Evolutionary conservation across 352 stramenopile genomes (phyloP).

Genomic region (Phytopythium mirpurense): DNA sequence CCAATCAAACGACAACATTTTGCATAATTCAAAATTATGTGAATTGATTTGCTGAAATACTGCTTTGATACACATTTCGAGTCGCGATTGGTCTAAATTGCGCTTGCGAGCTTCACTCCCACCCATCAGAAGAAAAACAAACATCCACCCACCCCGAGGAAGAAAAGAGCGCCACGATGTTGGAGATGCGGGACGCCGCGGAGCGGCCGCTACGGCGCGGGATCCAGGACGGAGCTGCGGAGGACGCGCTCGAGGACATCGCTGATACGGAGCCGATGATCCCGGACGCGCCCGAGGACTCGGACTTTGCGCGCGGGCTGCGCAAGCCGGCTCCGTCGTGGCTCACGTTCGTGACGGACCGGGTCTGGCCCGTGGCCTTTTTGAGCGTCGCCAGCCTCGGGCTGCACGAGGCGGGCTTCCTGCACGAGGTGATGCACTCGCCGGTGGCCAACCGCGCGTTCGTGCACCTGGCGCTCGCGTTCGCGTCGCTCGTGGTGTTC

Average conservation of each 20-base stretch:
- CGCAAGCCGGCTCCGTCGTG: slow-evolving; percentile 24
- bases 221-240: neutral
- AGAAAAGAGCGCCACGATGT: no score
- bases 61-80: neutral
- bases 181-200: slow-evolving; percentile 59
- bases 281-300: slow-evolving; percentile 14
- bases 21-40: no score
- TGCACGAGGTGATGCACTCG: slow-evolving; percentile 50
- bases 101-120: neutral
- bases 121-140: neutral
- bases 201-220: slow-evolving; percentile 27
- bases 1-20: no score
- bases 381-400: slow-evolving; percentile 42
- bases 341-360: slow-evolving; percentile 42
- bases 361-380: slow-evolving; percentile 54
- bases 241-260: slow-evolving; percentile 6
- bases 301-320: slow-evolving; percentile 2
- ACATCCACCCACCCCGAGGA: slow-evolving; percentile 9
- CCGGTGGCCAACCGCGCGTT: slow-evolving; percentile 40
- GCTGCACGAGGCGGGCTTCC: slow-evolving; percentile 55
- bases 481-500: slow-evolving; percentile 42
- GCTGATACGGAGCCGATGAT: slow-evolving; percentile 43
- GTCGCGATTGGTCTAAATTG: neutral
- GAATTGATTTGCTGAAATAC: no score
- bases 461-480: slow-evolving; percentile 48